phyloP scores from a whole-genome alignment of 805 yeast genomes.

The Kodamaea nitidulidarum region DNA sequence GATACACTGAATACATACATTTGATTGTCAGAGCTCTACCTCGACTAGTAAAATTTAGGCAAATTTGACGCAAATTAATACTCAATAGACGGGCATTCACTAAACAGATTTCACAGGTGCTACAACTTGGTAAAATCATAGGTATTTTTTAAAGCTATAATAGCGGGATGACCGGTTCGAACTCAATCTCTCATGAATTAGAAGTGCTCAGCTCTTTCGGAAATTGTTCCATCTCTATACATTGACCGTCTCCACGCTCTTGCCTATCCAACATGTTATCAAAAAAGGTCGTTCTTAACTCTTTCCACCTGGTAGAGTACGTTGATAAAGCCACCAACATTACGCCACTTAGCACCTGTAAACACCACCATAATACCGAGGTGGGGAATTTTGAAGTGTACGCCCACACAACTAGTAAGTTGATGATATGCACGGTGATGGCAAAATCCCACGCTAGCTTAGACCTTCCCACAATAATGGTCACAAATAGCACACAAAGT shows the following conservation, averaged over 20 bases:
- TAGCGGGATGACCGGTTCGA: no score
- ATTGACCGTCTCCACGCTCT: slow-evolving; percentile 37
- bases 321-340: slow-evolving; percentile 79
- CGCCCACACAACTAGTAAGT: slow-evolving; percentile 64
- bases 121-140: no score
- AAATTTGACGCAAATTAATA: no score
- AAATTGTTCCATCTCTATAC: slow-evolving; percentile 19
- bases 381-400: slow-evolving; percentile 66
- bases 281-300: slow-evolving; percentile 82
- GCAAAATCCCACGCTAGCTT: slow-evolving; percentile 97
- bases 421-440: slow-evolving; percentile 81
- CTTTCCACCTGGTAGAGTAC: slow-evolving; percentile 89
- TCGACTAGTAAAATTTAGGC: no score
- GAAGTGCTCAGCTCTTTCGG: slow-evolving; percentile 4
- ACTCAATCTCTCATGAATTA: not conserved
- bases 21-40: no score
- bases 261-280: slow-evolving; percentile 69
- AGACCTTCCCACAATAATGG: slow-evolving; percentile 85
- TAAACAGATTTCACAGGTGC: no score
- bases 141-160: no score
- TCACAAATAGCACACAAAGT: slow-evolving; percentile 77
- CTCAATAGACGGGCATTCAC: no score
- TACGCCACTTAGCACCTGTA: slow-evolving; percentile 65
- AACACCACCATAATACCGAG: slow-evolving; percentile 76
- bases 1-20: no score